Conservation (phyloP, 2,329 filamentous ascomycete species). For the Colletotrichum coccodes region DNA sequence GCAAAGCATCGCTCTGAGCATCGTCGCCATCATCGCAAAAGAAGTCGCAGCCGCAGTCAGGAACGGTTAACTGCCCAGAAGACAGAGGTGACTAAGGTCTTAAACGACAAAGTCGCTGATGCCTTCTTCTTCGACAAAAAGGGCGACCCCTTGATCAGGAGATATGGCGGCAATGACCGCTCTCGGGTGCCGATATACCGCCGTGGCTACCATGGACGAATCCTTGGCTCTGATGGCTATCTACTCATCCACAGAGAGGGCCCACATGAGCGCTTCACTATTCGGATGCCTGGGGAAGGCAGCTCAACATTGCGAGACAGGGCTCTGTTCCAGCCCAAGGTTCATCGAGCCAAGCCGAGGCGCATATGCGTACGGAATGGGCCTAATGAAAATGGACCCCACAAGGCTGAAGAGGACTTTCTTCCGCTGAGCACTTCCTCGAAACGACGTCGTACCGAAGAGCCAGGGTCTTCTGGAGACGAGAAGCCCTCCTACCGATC, state of each 20-base stretch:
- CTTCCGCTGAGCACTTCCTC: slow-evolving; percentile 49
- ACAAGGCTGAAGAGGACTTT: slow-evolving; percentile 54
- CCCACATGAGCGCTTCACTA: slow-evolving; percentile 64
- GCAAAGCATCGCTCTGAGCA: slow-evolving; percentile 5
- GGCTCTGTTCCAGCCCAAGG: slow-evolving; percentile 58
- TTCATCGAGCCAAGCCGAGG: slow-evolving; percentile 48
- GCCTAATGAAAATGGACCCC: slow-evolving; percentile 18
- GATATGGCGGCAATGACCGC: slow-evolving; percentile 79
- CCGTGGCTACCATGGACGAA: slow-evolving; percentile 72
- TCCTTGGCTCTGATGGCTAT: slow-evolving; percentile 72
- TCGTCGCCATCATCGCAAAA: slow-evolving; percentile 16
- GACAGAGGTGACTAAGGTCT: slow-evolving; percentile 21
- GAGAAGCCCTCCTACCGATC: slow-evolving; percentile 70
- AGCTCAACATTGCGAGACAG: slow-evolving; percentile 54
- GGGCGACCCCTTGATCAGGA: slow-evolving; percentile 80
- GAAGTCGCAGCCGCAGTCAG: slow-evolving; percentile 12
- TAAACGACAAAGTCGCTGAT: slow-evolving; percentile 41
- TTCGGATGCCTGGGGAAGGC: slow-evolving; percentile 56
- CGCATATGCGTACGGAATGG: slow-evolving; percentile 50
- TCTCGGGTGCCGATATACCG: slow-evolving; percentile 78
- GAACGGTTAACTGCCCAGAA: slow-evolving; percentile 1
- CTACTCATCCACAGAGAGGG: slow-evolving; percentile 75
- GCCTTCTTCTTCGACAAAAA: slow-evolving; percentile 75
- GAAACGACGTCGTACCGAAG: slow-evolving; percentile 41
- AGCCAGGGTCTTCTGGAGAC: slow-evolving; percentile 57